A percentile compares a stretch with the other conserved stretches of the same genome.
Evolutionary conservation across 345 rosid species (phyloP).

Genomic region (Noccaea bulbosa): DNA sequence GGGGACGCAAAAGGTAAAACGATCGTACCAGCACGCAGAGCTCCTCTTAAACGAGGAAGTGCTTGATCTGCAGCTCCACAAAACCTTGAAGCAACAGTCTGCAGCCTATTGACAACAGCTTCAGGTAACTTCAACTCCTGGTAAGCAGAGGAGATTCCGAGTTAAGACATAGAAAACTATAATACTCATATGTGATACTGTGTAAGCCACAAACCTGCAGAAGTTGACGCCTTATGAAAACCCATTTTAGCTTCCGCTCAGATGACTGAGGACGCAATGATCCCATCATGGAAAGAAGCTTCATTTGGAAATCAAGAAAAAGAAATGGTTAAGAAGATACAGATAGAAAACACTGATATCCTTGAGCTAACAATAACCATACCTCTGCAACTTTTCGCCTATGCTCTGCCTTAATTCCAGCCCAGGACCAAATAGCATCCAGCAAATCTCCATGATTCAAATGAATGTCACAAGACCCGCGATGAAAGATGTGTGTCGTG

Average conservation of each 20-base stretch:
- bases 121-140: constrained; percentile 92
- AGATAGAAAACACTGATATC: no score
- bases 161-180: constrained; percentile 32
- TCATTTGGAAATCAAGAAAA: no score
- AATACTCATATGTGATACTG: constrained; percentile 4
- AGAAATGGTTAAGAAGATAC: constrained; percentile 37
- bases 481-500: constrained; percentile 57
- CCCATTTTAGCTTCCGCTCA: constrained; percentile 88
- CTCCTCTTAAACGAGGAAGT: constrained; percentile 94
- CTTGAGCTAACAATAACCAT: constrained; percentile 27
- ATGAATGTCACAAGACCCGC: constrained; percentile 81
- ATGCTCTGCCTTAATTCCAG: constrained; percentile 83
- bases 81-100: constrained; percentile 89
- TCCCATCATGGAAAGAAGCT: constrained; percentile 94
- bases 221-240: constrained; percentile 87
- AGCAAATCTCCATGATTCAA: constrained; percentile 89
- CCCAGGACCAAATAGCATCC: constrained; percentile 95
- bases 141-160: constrained; percentile 39
- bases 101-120: constrained; percentile 90
- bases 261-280: constrained; percentile 92
- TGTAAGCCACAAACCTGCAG: constrained; percentile 68
- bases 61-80: constrained; percentile 93
- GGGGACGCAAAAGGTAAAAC: background rate
- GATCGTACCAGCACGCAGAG: constrained; percentile 77
- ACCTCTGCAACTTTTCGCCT: constrained; percentile 96